phyloP scores from a whole-genome alignment of 371 early-diverging fungal genomes.

The Chytridium lagenaria region DNA sequence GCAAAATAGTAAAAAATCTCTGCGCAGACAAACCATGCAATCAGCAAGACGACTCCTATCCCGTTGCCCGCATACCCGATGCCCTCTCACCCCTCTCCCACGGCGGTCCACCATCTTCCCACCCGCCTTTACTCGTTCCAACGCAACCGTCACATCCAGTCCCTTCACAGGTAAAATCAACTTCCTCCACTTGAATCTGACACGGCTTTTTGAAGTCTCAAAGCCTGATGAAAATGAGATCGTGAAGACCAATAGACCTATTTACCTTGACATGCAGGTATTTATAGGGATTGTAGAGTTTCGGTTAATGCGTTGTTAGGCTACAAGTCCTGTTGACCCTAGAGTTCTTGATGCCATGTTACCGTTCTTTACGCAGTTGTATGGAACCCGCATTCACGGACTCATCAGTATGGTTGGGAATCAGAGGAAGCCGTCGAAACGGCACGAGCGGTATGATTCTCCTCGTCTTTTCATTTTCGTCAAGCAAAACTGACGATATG shows the following conservation, averaged over 20 bases:
- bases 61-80: not conserved
- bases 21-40: too few relatives aligned
- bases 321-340: conserved; percentile 98
- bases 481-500: too few relatives aligned
- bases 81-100: not conserved
- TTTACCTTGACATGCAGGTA: conserved; percentile 51
- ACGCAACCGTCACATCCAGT: not conserved
- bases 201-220: not conserved
- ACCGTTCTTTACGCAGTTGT: conserved; percentile 92
- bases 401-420: conserved; percentile 99
- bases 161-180: not conserved
- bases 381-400: conserved; percentile 99
- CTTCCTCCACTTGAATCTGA: not conserved
- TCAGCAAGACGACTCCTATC: not conserved
- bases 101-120: not conserved
- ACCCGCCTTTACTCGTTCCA: not conserved
- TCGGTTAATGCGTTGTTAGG: conserved; percentile 54
- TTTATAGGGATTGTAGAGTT: conserved; percentile 1
- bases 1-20: too few relatives aligned
- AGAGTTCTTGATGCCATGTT: conserved; percentile 98
- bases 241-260: conserved; percentile 34
- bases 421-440: conserved; percentile 94
- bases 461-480: too few relatives aligned
- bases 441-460: conserved; percentile 78
- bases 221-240: not conserved